phyloP scores from a whole-genome alignment of 306 rosid species.

The Biancaea sappan region DNA sequence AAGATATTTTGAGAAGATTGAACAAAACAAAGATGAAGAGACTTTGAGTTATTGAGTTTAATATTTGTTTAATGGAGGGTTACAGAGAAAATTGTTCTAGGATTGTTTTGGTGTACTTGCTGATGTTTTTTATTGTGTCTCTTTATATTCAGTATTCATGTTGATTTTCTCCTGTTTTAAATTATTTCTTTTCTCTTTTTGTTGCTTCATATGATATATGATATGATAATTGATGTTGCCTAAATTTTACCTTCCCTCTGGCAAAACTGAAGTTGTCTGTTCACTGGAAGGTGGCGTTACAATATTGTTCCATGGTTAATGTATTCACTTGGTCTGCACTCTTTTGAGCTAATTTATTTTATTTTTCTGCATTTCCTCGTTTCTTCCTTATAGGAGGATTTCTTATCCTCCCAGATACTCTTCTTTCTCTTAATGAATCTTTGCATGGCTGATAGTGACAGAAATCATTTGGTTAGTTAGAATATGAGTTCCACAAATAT shows the following conservation, averaged over 20 bases:
- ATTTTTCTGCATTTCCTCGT: neutral
- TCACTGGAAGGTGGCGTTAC: neutral
- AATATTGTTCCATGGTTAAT: neutral
- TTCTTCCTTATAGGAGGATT: no score
- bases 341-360: neutral
- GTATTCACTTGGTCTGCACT: neutral
- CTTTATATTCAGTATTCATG: conserved; percentile 3
- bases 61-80: conserved; percentile 11
- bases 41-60: conserved; percentile 53
- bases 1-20: conserved; percentile 41
- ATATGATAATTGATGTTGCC: neutral
- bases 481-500: neutral
- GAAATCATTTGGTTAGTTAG: neutral
- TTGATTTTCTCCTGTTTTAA: neutral
- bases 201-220: conserved; percentile 4
- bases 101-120: conserved; percentile 16
- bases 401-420: no score
- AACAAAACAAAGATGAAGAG: conserved; percentile 47
- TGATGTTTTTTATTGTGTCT: conserved; percentile 4
- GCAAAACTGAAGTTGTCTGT: neutral
- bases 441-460: neutral
- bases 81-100: neutral
- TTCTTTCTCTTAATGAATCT: no score
- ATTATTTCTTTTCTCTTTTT: neutral
- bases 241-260: neutral